Base-by-base conservation (phyloP, 2,329 filamentous ascomycete species). In the Diaporthe vaccinii region DNA sequence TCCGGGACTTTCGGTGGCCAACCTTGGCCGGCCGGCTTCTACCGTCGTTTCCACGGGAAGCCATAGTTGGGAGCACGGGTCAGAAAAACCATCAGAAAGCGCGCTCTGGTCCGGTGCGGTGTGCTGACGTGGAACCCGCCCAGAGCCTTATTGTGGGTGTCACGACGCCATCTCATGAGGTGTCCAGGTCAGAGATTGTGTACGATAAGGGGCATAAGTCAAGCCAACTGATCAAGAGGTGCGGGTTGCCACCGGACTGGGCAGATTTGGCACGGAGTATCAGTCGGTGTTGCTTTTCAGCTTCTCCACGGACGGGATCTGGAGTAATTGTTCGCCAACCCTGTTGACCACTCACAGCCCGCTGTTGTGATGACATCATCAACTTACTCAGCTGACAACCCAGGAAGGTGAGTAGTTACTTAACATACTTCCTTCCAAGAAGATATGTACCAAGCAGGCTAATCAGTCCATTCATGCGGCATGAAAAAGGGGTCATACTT, bases 1-100 rank as follows among this genome's bases (percentile, higher is more conserved):
- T 80, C 53, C 81, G 80, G 15, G 80, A 82, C 71, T 82, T 82
- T 65, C 79, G 79, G 65, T 82, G 81, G 31, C 80, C 80, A 15
- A 81, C 77, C 76, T 81, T 81, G 73, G 79, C 77, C 20, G 76
- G 58, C 12, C 72, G 59, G 44, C 53, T 51, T 53, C 74, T 58
- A n/a, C 34, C 34, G 14, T 70, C 62, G 12, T 28, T 58, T 22
- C n/a, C 55, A 25, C 46, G 53, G 14, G 70, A 44, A 9, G 46
- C 28, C 58, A 73, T 73, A 12, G 34, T 15, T 44, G 4, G 15
- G 9, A 7, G 12, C 22, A 41, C 7, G 39, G 8, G 22, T 20
- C 2, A 20, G 14, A 9, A 31, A 44, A 39, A 17, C 3, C 12
- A 17, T 51, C 62, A 17, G 31, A 14, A 39, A 6, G 20, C 20